Conservation (phyloP, 768 basidiomycete genomes). For the Grammothele lineata region DNA sequence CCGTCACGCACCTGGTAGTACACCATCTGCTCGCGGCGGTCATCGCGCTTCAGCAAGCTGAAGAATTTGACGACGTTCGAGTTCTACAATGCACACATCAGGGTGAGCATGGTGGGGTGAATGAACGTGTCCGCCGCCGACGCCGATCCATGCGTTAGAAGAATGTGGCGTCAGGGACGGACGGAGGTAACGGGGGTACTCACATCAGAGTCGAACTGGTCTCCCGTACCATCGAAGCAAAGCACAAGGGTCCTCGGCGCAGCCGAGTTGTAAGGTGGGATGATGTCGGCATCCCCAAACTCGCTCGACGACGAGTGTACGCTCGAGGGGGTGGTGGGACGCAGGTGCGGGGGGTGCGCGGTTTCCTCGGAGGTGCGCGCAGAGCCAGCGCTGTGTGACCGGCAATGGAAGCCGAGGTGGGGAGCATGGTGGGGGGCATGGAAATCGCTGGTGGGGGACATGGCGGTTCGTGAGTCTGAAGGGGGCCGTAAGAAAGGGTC, state of each 20-base stretch:
- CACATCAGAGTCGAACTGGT: slow-evolving; percentile 68
- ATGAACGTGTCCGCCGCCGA: too few relatives aligned
- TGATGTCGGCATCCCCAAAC: slow-evolving; percentile 14
- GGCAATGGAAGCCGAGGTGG: not conserved
- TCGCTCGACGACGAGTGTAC: slow-evolving; percentile 11
- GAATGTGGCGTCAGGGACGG: too few relatives aligned
- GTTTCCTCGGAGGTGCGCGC: not conserved
- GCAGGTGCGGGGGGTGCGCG: slow-evolving; percentile 3
- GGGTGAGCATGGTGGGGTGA: not conserved
- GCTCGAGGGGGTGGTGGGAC: slow-evolving; percentile 11
- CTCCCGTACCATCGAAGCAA: slow-evolving; percentile 65
- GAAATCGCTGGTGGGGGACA: not conserved
- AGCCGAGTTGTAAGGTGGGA: slow-evolving; percentile 18
- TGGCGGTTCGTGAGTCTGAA: slow-evolving; percentile 8
- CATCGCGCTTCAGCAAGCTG: slow-evolving; percentile 66
- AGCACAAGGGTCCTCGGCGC: slow-evolving; percentile 52
- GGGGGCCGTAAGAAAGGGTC: not conserved
- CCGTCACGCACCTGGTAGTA: slow-evolving; percentile 74
- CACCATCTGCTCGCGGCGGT: slow-evolving; percentile 56
- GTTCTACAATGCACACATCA: slow-evolving; percentile 39
- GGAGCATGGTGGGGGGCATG: not conserved
- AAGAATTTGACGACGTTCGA: slow-evolving; percentile 71
- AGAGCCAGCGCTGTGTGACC: not conserved
- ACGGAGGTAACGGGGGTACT: slow-evolving; percentile 13
- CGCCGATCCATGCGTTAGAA: too few relatives aligned